Percentiles rank a stretch among this genome's conserved stretches.
These are phyloP conservation scores for Eimeria falciformis DNA, from an alignment of 169 alveolate species.

Conservation along the genomic window DNA sequence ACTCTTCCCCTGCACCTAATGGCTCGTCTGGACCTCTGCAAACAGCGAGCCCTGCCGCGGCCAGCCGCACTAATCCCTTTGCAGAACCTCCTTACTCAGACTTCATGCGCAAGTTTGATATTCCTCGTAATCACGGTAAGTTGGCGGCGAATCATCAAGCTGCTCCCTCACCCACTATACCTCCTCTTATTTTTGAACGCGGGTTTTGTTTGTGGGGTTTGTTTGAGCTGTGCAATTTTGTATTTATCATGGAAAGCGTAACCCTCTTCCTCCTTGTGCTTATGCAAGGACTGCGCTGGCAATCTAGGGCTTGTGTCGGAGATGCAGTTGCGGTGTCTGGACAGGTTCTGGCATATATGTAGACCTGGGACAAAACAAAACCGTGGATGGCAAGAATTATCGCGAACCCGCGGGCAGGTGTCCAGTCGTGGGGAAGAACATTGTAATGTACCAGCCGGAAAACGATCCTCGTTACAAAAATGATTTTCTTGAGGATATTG, in stretches of 20 bases:
- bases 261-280: not conserved
- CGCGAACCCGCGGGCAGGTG: slow-evolving; percentile 57
- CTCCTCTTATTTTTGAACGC: not conserved
- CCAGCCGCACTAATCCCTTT: slow-evolving; percentile 3
- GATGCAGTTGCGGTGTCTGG: too few relatives aligned
- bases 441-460: slow-evolving; percentile 15
- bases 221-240: not conserved
- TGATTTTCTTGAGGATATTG: slow-evolving; percentile 42
- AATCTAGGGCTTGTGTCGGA: too few relatives aligned
- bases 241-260: not conserved
- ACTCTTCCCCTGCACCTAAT: not conserved
- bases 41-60: too few relatives aligned
- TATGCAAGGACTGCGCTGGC: too few relatives aligned
- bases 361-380: slow-evolving; percentile 43
- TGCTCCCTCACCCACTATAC: not conserved
- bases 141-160: not conserved
- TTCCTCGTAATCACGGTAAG: slow-evolving; percentile 70
- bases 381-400: slow-evolving; percentile 49
- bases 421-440: slow-evolving; percentile 61
- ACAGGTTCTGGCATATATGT: slow-evolving; percentile 49
- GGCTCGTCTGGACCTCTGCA: too few relatives aligned
- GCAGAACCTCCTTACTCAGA: slow-evolving; percentile 11
- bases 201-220: not conserved
- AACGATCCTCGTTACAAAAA: not conserved
- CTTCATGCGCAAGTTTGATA: slow-evolving; percentile 38